Evolutionary conservation across 1,284 basidiomycete genomes (phyloP).

Genomic region (Gastroboletus turbinatus): DNA sequence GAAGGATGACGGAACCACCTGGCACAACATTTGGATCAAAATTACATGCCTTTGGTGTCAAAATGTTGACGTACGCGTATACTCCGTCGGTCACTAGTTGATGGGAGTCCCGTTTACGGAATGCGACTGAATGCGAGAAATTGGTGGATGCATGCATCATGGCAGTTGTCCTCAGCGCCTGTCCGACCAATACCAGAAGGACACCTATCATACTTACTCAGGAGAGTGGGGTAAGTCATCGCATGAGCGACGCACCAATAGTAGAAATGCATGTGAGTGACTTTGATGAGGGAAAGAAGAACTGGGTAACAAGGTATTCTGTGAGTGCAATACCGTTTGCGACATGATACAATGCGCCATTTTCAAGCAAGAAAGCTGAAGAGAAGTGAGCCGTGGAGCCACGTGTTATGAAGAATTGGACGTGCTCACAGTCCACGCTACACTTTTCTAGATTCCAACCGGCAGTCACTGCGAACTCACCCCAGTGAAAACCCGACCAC

Average conservation of each 20-base stretch:
- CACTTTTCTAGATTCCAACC: slow-evolving; percentile 94
- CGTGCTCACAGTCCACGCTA: slow-evolving; percentile 83
- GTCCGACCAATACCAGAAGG: slow-evolving; percentile 65
- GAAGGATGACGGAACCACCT: slow-evolving; percentile 95
- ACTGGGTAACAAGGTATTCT: slow-evolving; percentile 79
- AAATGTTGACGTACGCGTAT: slow-evolving; percentile 63
- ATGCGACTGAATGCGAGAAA: slow-evolving; percentile 89
- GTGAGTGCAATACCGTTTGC: slow-evolving; percentile 79
- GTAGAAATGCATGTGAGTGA: slow-evolving; percentile 50
- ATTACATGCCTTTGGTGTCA: background rate
- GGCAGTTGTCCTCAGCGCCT: slow-evolving; percentile 80
- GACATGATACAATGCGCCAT: slow-evolving; percentile 82
- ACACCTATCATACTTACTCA: slow-evolving; percentile 49
- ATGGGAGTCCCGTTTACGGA: slow-evolving; percentile 71
- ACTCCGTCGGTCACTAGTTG: slow-evolving; percentile 84
- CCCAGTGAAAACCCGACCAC: slow-evolving; percentile 89
- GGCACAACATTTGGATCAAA: slow-evolving; percentile 1
- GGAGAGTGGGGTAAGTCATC: background rate
- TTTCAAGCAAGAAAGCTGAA: slow-evolving; percentile 91
- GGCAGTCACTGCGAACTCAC: slow-evolving; percentile 93
- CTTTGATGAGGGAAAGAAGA: slow-evolving; percentile 65
- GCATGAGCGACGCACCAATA: slow-evolving; percentile 47
- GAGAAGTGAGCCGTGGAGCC: background rate
- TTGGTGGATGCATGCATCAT: slow-evolving; percentile 96
- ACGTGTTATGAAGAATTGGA: background rate